Conservation (phyloP, 331 rosid genomes). For the Malus hybrid region DNA sequence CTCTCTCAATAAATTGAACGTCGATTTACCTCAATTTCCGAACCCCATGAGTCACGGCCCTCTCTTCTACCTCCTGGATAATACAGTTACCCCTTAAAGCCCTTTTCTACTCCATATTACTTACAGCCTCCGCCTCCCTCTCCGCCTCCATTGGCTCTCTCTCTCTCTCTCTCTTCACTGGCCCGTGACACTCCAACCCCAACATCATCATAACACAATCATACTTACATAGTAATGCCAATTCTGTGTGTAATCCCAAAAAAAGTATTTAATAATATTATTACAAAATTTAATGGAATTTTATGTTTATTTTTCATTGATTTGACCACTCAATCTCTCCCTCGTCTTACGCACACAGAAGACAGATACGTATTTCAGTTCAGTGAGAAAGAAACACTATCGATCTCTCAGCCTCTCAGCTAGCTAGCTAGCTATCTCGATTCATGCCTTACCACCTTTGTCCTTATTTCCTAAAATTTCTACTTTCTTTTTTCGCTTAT, state of each 20-base stretch:
- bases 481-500: constrained; percentile 38
- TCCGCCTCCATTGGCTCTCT: constrained; percentile 28
- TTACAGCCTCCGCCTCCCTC: constrained; percentile 10
- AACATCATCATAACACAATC: constrained; percentile 45
- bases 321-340: constrained; percentile 84
- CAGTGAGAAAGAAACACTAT: constrained; percentile 16
- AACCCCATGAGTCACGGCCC: constrained; percentile 18
- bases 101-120: not conserved
- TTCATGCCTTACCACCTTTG: constrained; percentile 65
- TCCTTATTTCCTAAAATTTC: constrained; percentile 56
- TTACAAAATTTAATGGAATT: not conserved
- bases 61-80: constrained; percentile 20
- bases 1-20: not conserved
- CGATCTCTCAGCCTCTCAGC: not conserved
- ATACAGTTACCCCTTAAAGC: constrained; percentile 14
- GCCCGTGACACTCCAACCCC: constrained; percentile 10
- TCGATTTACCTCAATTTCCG: constrained; percentile 50
- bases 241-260: not conserved
- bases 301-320: constrained; percentile 28
- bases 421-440: not conserved
- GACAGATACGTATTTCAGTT: constrained; percentile 68
- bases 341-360: constrained; percentile 50
- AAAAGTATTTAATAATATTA: not conserved
- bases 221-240: constrained; percentile 1
- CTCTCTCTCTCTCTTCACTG: constrained; percentile 6